Evolutionary conservation across 2,329 filamentous ascomycete genomes (phyloP), one percentile per base, ranked within the genome.

Genomic region (Aureobasidium melanogenum): DNA sequence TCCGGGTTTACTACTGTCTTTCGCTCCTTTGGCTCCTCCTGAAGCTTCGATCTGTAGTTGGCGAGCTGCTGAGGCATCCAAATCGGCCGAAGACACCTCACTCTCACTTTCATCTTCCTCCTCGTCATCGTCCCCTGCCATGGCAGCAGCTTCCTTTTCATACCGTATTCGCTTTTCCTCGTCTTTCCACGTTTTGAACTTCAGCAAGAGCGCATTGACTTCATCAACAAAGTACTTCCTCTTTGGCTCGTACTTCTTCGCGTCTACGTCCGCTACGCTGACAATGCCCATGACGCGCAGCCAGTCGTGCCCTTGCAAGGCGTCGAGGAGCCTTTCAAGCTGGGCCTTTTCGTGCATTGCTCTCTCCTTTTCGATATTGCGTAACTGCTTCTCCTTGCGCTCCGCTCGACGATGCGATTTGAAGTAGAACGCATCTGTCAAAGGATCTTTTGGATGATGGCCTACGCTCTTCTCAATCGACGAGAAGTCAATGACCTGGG

Each of bases 301-400:
- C 94, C 94, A 99, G 73, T 97, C 94, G 62, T 89, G 90, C 2
- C 93, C 89, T 71, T 91, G 88, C 1, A 99, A 81, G 19, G 91
- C 91, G 59, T 94, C 91, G 7, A 97, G 80, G 17, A 87, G 75
- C 8, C 84, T 78, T 64, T 87, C 84, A n/a, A 87, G 73, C 66
- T 86, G 82, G 50, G 82, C 79, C 66, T 87, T 86, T 66, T 87
- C 84, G 69, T 87, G 84, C 75, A 85, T 84, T 5, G 84, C 84
- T 38, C 82, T 76, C 70, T 87, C 84, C 64, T 82, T 82, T 68
- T 88, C 85, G 61, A 87, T 86, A 66, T 87, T 88, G 55, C 85
- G 83, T 26, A 86, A 77, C 68, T 86, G 84, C 68, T 87, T 87
- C 72, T 88, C 85, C 69, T 85, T 84, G 46, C 84, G 76, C 68